Evolutionary conservation across 805 yeast genomes (phyloP), one percentile per base, ranked within the genome.

Genomic region (Saccharomycopsis sp.): DNA sequence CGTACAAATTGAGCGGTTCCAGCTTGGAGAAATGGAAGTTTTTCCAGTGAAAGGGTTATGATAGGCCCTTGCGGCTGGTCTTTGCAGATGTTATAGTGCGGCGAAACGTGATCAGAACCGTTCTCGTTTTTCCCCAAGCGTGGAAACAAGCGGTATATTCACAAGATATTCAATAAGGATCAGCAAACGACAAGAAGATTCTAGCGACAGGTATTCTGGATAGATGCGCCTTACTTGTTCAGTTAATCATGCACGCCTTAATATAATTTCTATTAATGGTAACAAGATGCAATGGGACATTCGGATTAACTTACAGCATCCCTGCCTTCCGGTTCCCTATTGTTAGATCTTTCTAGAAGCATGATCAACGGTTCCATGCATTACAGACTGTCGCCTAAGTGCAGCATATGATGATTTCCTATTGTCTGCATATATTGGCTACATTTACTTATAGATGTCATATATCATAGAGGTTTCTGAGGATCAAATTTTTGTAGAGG

Each of bases 11-110:
- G 49, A 44, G 49, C 22, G 22, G 22, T 17, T 44, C 8, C 49
- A 44, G 22, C 22, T 44, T 44, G 49, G 49, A 44, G 49, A 44
- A 44, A 44, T 44, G 49, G 49, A 44, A 44, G 22, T 44, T 44
- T 44, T 44, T 44, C 49, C 22, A 29, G 12, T 5, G 38, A 29
- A 29, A 29, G 38, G 38, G 38, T 29, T 12, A 12, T 7, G 9
- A 29, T 7, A 29, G 9, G 38, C 38, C 38, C 38, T 5, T 12
- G 38, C 38, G 38, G 38, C 5, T 29, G 38, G 38, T 29, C 12
- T 29, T 12, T 29, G 38, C 38, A 29, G 38, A n/a, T n/a, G 38
- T 7, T 12, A 12, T 29, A 7, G 38, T 29, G 38, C 38, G 38
- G 12, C 5, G 9, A 12, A 5, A 7, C 38, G 38, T 29, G 38